These are phyloP conservation scores for Bassia scoparia DNA, from an alignment of 148 eudicot species.

Conservation along the genomic window DNA sequence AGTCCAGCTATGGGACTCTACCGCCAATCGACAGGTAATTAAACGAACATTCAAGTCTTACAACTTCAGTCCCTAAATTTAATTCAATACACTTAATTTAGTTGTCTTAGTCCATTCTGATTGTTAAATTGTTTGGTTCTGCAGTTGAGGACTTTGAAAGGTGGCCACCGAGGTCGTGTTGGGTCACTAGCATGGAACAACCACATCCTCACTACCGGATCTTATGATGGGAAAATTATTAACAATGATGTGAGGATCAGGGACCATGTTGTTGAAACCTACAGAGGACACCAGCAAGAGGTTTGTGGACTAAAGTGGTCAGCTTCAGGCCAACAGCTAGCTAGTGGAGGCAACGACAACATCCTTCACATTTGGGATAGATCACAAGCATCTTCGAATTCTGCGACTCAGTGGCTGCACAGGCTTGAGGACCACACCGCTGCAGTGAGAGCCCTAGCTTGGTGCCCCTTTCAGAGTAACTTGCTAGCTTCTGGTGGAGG, in stretches of 20 bases:
- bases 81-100: too few relatives aligned
- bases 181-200: constrained; percentile 89
- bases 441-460: constrained; percentile 90
- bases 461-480: constrained; percentile 96
- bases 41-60: too few relatives aligned
- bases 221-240: constrained; percentile 68
- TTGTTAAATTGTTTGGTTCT: background rate
- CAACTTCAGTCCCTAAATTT: background rate
- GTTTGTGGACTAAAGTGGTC: constrained; percentile 96
- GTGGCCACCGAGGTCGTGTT: constrained; percentile 70
- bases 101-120: background rate
- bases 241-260: constrained; percentile 83
- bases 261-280: constrained; percentile 57
- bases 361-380: constrained; percentile 86
- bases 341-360: constrained; percentile 89
- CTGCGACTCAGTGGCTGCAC: constrained; percentile 78
- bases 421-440: constrained; percentile 92
- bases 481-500: constrained; percentile 91
- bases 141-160: constrained; percentile 77
- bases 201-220: constrained; percentile 79
- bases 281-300: constrained; percentile 78
- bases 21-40: constrained; percentile 30
- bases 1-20: constrained; percentile 68
- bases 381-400: constrained; percentile 57
- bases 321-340: constrained; percentile 77